phyloP scores from a whole-genome alignment of 1,139 yeast genomes.

The Wickerhamomyces sp. region DNA sequence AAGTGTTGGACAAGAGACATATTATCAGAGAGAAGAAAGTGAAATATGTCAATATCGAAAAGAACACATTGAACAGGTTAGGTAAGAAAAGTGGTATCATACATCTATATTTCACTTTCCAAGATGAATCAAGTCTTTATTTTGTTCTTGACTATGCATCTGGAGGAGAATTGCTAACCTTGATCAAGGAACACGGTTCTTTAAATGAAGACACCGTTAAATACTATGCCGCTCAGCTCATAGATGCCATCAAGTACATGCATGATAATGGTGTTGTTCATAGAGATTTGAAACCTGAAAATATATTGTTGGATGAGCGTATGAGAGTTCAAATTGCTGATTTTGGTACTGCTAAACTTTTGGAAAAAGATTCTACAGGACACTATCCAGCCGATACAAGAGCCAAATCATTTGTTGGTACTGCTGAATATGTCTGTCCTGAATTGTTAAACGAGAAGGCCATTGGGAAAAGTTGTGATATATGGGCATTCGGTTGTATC shows the following conservation, averaged over 20 bases:
- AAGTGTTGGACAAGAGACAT: slow-evolving; percentile 68
- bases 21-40: slow-evolving; percentile 75
- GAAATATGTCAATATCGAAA: slow-evolving; percentile 75
- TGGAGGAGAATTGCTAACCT: slow-evolving; percentile 66
- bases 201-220: slow-evolving; percentile 48
- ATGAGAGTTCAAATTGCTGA: slow-evolving; percentile 91
- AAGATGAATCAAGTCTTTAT: slow-evolving; percentile 66
- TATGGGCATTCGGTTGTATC: slow-evolving; percentile 97
- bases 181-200: slow-evolving; percentile 54
- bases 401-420: slow-evolving; percentile 80
- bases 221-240: slow-evolving; percentile 65
- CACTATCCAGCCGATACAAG: slow-evolving; percentile 55
- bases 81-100: slow-evolving; percentile 67
- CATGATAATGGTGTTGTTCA: slow-evolving; percentile 84
- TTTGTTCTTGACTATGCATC: slow-evolving; percentile 78
- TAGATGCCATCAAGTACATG: slow-evolving; percentile 83
- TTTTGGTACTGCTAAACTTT: slow-evolving; percentile 92
- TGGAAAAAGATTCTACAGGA: slow-evolving; percentile 43
- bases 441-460: slow-evolving; percentile 79
- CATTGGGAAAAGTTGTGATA: slow-evolving; percentile 83
- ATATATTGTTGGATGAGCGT: slow-evolving; percentile 71
- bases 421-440: slow-evolving; percentile 69
- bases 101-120: slow-evolving; percentile 72
- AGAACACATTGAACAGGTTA: slow-evolving; percentile 65
- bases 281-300: slow-evolving; percentile 94